Evolutionary conservation across 2,329 filamentous ascomycete species (phyloP), one percentile per base, ranked within the genome.

Genomic region (Penicillium sp.): DNA sequence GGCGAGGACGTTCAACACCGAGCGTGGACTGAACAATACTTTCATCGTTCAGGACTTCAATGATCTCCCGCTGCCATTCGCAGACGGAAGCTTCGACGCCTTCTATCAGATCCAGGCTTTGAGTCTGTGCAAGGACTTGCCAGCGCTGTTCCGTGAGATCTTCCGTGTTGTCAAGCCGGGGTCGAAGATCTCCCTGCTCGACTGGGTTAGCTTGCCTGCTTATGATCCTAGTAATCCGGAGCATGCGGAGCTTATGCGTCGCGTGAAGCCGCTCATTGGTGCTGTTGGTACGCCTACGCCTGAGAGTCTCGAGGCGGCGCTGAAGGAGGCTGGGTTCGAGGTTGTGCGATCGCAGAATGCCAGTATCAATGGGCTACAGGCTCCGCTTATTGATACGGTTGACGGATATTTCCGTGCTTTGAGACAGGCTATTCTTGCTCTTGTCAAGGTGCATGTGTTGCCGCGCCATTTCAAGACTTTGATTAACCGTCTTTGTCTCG

Each of bases 31-130:
- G 55, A 55, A 60, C 7, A 76, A 78, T 57, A 71, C 69, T 35
- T 80, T 80, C 54, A 64, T 78, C 49, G 69, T 74, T 28, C 73
- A 74, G 56, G 77, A 80, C 57, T 77, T 78, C 63, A 80, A 80
- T 62, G 66, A 68, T 36, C 69, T 79, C 28, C 77, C 77, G 1
- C 68, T 80, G 1, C 77, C 77, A 1, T 79, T 80, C 48, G 72
- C 62, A 12, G 72, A 79, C 53, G 64, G 62, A 22, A 70, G 67
- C 35, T 79, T 80, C 58, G 77, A 80, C 49, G 76, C 72, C 27
- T 79, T 80, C 51, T 80, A 75, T 71, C 78, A 74, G 76, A 84
- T 74, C 74, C 83, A 72, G 72, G 83, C 68, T 47, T 77, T 72
- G 61, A 82, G 72, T 69, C 75, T 73, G 27, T 79, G 75, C 69